Conservation (phyloP, 1,139 yeast species). For the Sugiyamaella sp. region DNA sequence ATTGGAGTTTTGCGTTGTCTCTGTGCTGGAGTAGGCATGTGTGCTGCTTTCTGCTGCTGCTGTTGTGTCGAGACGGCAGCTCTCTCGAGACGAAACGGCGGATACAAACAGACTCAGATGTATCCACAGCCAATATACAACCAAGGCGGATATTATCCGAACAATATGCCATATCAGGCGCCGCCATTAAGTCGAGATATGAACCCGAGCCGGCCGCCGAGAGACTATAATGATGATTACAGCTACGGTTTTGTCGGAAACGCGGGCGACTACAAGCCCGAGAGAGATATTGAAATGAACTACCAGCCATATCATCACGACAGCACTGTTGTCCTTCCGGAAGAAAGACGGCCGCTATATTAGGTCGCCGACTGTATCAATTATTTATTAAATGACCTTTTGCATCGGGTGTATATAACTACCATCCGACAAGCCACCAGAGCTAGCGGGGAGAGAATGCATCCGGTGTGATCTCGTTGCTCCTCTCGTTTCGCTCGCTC, state of each 20-base stretch:
- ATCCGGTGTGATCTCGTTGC: no score
- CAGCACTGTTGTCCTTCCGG: neutral
- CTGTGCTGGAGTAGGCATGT: constrained; percentile 47
- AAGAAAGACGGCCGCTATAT: neutral
- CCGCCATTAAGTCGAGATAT: neutral
- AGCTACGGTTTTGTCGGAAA: constrained; percentile 33
- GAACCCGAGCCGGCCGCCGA: neutral
- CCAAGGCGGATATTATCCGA: constrained; percentile 18
- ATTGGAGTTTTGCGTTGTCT: constrained; percentile 47
- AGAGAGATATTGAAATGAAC: constrained; percentile 29
- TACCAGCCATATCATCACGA: constrained; percentile 18
- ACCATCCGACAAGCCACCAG: no score
- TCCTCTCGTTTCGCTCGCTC: no score
- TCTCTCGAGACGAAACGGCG: constrained; percentile 16
- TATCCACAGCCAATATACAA: constrained; percentile 20
- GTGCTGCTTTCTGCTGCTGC: constrained; percentile 49
- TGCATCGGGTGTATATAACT: no score
- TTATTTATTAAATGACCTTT: no score
- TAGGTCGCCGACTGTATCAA: no score
- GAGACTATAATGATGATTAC: constrained; percentile 23
- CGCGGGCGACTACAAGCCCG: constrained; percentile 26
- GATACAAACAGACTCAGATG: constrained; percentile 17
- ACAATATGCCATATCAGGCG: constrained; percentile 7
- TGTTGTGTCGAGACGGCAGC: constrained; percentile 34
- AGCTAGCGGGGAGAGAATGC: no score